Evolutionary conservation across 805 yeast genomes (phyloP).

Genomic region (Candida ovalis): DNA sequence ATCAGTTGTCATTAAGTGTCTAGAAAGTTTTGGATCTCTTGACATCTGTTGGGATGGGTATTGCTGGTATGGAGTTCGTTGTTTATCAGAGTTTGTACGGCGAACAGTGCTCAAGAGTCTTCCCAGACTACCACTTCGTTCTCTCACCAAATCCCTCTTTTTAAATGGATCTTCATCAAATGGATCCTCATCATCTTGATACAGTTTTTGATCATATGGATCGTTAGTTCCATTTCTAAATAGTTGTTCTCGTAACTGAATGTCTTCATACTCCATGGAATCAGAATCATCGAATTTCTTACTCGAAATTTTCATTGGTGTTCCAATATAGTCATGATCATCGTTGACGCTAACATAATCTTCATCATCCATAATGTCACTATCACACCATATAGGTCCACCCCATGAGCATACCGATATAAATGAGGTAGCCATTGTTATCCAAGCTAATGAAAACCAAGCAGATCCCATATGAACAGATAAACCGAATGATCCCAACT

Average conservation of each 20-base stretch:
- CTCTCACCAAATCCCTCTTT: constrained; percentile 1
- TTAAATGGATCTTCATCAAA: background rate
- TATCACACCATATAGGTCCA: constrained; percentile 52
- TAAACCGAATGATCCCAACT: constrained; percentile 46
- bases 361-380: constrained; percentile 15
- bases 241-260: background rate
- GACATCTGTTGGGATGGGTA: background rate
- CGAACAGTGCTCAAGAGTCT: background rate
- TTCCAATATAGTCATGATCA: constrained; percentile 5
- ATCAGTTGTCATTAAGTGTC: constrained; percentile 4
- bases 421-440: constrained; percentile 23
- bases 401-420: constrained; percentile 30
- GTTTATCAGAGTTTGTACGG: background rate
- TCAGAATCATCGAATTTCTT: background rate
- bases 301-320: constrained; percentile 3
- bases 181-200: background rate
- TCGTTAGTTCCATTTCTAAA: background rate
- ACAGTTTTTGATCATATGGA: background rate
- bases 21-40: constrained; percentile 7
- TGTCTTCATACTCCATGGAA: background rate
- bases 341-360: constrained; percentile 1
- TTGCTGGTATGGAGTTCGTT: background rate
- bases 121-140: background rate
- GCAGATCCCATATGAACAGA: constrained; percentile 36
- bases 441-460: constrained; percentile 43